Conservation (phyloP, 768 basidiomycete species). For the Cystobasidium onofrii region DNA sequence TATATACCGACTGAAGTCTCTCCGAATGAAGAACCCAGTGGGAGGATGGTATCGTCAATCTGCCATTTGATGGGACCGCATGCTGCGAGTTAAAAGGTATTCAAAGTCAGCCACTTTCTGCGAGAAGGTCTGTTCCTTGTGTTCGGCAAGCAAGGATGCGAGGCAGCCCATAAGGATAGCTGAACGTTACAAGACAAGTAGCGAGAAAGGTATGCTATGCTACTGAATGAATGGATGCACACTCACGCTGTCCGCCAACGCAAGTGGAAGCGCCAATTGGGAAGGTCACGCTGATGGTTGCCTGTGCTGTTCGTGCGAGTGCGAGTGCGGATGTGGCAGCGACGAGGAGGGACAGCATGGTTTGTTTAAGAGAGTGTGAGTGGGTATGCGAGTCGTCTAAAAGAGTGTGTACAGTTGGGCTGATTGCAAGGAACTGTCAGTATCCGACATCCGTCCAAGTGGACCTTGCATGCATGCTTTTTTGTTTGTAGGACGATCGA, state of each 20-base stretch:
- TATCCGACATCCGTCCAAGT: too few relatives aligned
- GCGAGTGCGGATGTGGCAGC: not conserved
- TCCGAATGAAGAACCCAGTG: constrained; percentile 9
- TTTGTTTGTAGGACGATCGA: too few relatives aligned
- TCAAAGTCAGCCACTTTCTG: not conserved
- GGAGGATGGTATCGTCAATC: constrained; percentile 3
- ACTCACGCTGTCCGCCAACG: constrained; percentile 22
- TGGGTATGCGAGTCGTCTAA: not conserved
- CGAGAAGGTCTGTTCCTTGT: too few relatives aligned
- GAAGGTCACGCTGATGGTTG: constrained; percentile 16
- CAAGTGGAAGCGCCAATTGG: constrained; percentile 17
- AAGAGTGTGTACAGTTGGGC: not conserved
- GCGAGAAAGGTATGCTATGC: too few relatives aligned
- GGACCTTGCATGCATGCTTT: too few relatives aligned
- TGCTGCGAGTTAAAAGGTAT: not conserved
- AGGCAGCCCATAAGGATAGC: too few relatives aligned
- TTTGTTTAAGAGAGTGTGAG: not conserved
- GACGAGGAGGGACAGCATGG: constrained; percentile 9
- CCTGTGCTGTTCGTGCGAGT: not conserved
- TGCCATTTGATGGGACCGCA: constrained; percentile 22
- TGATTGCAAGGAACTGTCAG: not conserved
- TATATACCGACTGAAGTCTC: constrained; percentile 23
- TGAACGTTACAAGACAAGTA: too few relatives aligned
- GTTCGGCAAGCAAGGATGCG: too few relatives aligned
- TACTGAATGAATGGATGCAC: too few relatives aligned